phyloP scores from a whole-genome alignment of 2,329 filamentous ascomycete genomes.

The Aspergillus sp. region DNA sequence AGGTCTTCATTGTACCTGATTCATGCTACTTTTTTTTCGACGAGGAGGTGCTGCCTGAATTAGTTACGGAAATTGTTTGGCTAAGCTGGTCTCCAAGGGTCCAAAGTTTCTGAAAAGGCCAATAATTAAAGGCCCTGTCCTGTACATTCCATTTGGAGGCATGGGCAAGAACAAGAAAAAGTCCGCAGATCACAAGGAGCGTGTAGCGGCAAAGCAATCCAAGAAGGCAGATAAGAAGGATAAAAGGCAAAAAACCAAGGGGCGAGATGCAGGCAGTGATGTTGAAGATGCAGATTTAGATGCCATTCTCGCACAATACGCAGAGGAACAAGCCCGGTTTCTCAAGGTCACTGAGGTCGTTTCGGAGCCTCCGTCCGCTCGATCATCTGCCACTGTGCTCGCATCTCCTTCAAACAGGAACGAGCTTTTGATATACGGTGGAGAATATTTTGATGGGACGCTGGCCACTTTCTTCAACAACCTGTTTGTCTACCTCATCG shows the following conservation, averaged over 20 bases:
- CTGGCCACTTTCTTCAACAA: conserved; percentile 72
- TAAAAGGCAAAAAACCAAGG: conserved; percentile 75
- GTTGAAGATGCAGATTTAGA: conserved; percentile 92
- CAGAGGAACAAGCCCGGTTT: conserved; percentile 88
- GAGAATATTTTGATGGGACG: conserved; percentile 93
- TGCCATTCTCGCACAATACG: conserved; percentile 88
- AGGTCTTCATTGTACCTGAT: background rate
- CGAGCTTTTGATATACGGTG: conserved; percentile 87
- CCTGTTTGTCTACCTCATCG: conserved; percentile 69
- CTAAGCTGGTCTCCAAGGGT: background rate
- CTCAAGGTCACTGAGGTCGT: conserved; percentile 86
- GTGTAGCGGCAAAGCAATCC: conserved; percentile 71
- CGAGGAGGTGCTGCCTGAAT: background rate
- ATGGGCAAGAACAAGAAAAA: conserved; percentile 59
- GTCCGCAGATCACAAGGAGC: conserved; percentile 57
- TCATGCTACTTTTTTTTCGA: background rate
- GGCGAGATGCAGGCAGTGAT: conserved; percentile 73
- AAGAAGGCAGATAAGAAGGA: conserved; percentile 75
- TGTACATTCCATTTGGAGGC: conserved; percentile 2
- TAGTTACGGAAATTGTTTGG: background rate
- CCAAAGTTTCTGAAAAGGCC: background rate
- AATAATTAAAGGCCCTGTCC: background rate
- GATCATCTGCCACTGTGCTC: conserved; percentile 77
- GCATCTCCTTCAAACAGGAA: conserved; percentile 83
- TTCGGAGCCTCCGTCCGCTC: conserved; percentile 70